Evolutionary conservation across 2,329 filamentous ascomycete species (phyloP), one percentile per base, ranked within the genome.

Genomic region (Alternaria atra): DNA sequence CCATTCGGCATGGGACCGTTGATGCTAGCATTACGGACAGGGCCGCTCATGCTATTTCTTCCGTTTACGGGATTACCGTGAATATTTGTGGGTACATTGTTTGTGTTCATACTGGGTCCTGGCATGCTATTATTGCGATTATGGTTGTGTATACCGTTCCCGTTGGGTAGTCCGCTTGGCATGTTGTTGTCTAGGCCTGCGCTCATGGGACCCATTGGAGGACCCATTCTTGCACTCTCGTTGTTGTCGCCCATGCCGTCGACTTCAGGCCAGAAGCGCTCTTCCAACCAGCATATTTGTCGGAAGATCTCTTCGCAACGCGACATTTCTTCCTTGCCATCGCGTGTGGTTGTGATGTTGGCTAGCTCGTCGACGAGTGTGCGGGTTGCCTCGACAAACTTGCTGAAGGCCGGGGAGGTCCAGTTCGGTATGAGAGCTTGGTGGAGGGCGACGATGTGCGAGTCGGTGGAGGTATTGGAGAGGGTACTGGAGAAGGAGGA

Each of bases 341-440:
- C 82, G 34, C 80, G 80, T 1, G 76, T 76, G 9, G 80, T 83
- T 29, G 81, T 80, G 5, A 78, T 79, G 63, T 83, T 84, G 27
- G 82, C 82, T 12, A 84, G 77, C 64, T 84, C 82, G 64, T 84
- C 82, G 47, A 84, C 82, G 27, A 84, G 80, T 2, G 78, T 74
- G 42, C 80, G 77, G 57, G 80, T 82, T 5, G 82, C 82, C 48
- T 84, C 82, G 17, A 84, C 82, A 60, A 84, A 84, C 60, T 84
- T 83, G 66, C 71, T 74, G 65, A 84, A 84, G 44, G 82, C 81
- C 10, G 80, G 77, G 0, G 82, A 84, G 0, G 82, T 84, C 82
- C 82, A 84, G 65, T 84, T 84, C 2, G 82, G 82, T 44, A 84
- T 84, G 25, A 84, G 73, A 6, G 81, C 80, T 71, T 84, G 82